Percentiles rank a stretch among this genome's conserved stretches.
These are phyloP conservation scores for Globisporangium emineosum DNA, from an alignment of 352 stramenopile species.

Conservation along the genomic window DNA sequence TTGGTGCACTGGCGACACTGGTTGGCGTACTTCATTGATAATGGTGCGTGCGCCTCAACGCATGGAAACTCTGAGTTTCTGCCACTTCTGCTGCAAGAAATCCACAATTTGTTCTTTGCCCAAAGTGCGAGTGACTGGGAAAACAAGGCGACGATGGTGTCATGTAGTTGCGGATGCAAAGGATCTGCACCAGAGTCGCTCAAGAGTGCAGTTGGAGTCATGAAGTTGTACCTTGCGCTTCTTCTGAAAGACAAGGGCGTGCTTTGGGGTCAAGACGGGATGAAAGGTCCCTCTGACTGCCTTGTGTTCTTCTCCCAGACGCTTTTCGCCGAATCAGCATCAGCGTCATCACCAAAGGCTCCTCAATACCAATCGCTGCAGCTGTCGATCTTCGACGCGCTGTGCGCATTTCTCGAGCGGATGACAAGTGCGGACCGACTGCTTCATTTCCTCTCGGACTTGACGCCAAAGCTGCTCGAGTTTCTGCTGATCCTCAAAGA, in stretches of 20 bases:
- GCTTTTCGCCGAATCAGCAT: not conserved
- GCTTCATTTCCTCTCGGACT: constrained; percentile 11
- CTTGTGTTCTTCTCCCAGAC: constrained; percentile 18
- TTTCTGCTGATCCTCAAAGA: not conserved
- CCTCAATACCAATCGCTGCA: constrained; percentile 4
- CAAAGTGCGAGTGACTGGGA: not conserved
- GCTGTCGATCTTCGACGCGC: constrained; percentile 12
- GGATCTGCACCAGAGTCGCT: constrained; percentile 5
- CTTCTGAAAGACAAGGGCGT: constrained; percentile 17
- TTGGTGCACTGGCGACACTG: constrained; percentile 21
- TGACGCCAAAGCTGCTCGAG: constrained; percentile 8
- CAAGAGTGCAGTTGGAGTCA: constrained; percentile 11
- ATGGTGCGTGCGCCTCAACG: constrained; percentile 11
- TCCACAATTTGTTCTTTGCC: constrained; percentile 11
- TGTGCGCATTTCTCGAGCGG: constrained; percentile 13
- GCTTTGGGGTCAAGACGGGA: constrained; percentile 18
- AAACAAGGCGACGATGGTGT: not conserved
- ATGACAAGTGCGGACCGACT: constrained; percentile 18
- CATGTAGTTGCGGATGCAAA: constrained; percentile 14
- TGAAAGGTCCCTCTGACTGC: constrained; percentile 15
- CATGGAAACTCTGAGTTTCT: constrained; percentile 12
- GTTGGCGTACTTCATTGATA: constrained; percentile 21
- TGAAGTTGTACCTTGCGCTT: constrained; percentile 16
- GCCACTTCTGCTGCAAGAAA: constrained; percentile 12
- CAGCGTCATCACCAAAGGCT: not conserved